Evolutionary conservation across 495 filamentous ascomycete genomes (phyloP).

Genomic region (Collariella sp.): DNA sequence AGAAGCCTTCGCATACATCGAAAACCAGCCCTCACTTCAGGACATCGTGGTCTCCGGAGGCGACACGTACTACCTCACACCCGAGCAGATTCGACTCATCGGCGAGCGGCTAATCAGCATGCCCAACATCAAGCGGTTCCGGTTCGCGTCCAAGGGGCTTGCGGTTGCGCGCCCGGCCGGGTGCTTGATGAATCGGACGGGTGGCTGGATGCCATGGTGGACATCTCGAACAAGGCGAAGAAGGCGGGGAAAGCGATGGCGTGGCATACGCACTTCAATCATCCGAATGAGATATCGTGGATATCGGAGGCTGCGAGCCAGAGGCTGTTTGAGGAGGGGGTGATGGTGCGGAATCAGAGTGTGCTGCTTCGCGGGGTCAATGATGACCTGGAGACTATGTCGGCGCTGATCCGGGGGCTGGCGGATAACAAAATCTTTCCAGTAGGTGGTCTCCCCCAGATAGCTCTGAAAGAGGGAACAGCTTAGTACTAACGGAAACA

Average conservation of each 20-base stretch:
- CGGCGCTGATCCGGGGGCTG: slow-evolving; percentile 40
- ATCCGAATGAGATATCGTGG: slow-evolving; percentile 52
- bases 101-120: slow-evolving; percentile 32
- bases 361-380: slow-evolving; percentile 51
- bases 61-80: slow-evolving; percentile 44
- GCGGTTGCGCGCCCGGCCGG: slow-evolving; percentile 41
- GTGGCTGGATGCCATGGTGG: slow-evolving; percentile 46
- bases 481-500: slow-evolving; percentile 2
- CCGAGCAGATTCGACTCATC: slow-evolving; percentile 29
- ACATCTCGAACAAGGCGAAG: slow-evolving; percentile 38
- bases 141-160: slow-evolving; percentile 50
- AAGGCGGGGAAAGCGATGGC: slow-evolving; percentile 48
- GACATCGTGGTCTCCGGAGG: slow-evolving; percentile 54
- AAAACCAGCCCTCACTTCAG: slow-evolving; percentile 34
- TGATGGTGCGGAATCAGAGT: slow-evolving; percentile 44
- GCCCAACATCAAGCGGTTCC: slow-evolving; percentile 43
- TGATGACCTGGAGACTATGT: slow-evolving; percentile 45
- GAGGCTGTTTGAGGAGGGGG: slow-evolving; percentile 40
- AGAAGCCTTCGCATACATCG: slow-evolving; percentile 43
- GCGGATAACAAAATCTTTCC: slow-evolving; percentile 48
- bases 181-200: slow-evolving; percentile 41
- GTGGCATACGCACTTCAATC: slow-evolving; percentile 56
- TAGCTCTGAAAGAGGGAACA: no score
- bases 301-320: slow-evolving; percentile 43
- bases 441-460: no score